These are phyloP conservation scores for Plasmodium malariae DNA, from an alignment of 169 alveolate species.

Conservation along the genomic window DNA sequence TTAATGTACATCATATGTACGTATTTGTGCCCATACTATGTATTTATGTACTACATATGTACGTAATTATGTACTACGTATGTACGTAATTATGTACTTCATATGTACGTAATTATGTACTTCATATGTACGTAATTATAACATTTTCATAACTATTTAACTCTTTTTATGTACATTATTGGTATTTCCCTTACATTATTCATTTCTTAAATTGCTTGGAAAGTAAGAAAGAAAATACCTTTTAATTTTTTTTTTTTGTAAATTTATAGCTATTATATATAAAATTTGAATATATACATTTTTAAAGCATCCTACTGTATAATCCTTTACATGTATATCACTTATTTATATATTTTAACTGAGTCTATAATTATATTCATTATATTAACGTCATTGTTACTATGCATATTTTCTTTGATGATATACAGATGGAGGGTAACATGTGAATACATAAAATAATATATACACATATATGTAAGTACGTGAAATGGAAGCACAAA, in stretches of 20 bases:
- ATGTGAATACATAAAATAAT: neutral
- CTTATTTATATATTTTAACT: neutral
- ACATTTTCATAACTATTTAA: neutral
- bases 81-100: neutral
- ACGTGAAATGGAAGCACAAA: neutral
- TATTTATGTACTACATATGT: neutral
- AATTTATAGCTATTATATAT: neutral
- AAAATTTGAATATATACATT: neutral
- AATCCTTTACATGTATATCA: neutral
- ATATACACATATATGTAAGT: neutral
- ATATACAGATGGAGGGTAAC: slow-evolving; percentile 28
- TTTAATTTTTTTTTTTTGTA: slow-evolving; percentile 1
- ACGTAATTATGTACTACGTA: neutral
- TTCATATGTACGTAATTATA: too few relatives aligned
- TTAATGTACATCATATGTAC: neutral
- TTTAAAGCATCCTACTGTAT: neutral
- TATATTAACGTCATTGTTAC: neutral
- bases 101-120: too few relatives aligned
- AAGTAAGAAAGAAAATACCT: neutral
- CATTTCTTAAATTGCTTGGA: neutral
- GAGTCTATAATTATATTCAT: slow-evolving; percentile 9
- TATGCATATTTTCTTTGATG: slow-evolving; percentile 14
- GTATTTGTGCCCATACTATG: neutral
- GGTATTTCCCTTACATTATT: neutral
- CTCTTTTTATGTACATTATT: neutral